Evolutionary conservation across 2,329 filamentous ascomycete species (phyloP), one percentile per base, ranked within the genome.

Genomic region (Microascus cirrosus): DNA sequence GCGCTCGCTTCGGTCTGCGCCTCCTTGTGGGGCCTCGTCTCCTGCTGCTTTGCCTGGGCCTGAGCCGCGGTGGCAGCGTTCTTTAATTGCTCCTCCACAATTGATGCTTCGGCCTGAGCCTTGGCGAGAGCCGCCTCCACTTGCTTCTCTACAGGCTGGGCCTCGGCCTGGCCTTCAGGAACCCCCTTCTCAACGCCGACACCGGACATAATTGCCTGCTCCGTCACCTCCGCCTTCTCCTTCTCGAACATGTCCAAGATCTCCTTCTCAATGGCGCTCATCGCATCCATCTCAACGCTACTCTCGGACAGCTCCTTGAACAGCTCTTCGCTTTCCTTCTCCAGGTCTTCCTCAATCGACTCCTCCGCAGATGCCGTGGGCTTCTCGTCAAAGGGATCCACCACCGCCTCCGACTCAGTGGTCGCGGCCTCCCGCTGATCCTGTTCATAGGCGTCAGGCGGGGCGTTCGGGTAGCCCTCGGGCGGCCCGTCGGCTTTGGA

Each of bases 121-220:
- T 8, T 32, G 8, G 28, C 28, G 28, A 32, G 28, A 32, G 28
- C 28, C 4, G 28, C 28, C 28, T 32, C 28, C 4, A 32, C 28
- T 8, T 32, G 28, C 28, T 32, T 32, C 28, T 4, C 28, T 32
- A 32, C 28, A 8, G 28, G 28, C 4, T 32, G 4, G 28, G 28
- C 28, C 28, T 32, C 28, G 28, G 28, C 28, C 45, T 22, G 22
- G 10, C 13, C 36, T 36, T 55, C 54, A 11, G 25, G 25, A 18
- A 53, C 34, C 5, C 28, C 48, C 55, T 53, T 53, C 28, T 57
- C 39, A 24, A 57, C 55, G 32, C 55, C 55, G 13, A 57, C 55
- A 12, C 36, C 22, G 8, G 55, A 20, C 55, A 57, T 52, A 22
- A 57, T 52, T 6, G 15, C 28, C 48, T 42, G 45, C n/a, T 52